Evolutionary conservation across 1,284 basidiomycete species (phyloP).

Genomic region (Ganoderma resinaceum): DNA sequence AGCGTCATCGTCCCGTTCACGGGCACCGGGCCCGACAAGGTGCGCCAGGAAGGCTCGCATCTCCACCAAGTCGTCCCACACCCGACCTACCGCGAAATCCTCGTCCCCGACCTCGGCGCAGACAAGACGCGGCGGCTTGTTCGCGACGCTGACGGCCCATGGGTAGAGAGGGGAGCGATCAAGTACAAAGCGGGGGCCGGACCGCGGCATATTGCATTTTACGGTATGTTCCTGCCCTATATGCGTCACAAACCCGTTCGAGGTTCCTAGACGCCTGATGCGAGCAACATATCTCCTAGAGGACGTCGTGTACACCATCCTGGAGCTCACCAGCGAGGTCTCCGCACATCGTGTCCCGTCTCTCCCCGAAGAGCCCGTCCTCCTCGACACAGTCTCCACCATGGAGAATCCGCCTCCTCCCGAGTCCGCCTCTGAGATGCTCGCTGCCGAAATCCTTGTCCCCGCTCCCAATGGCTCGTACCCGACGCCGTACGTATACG

Average conservation of each 20-base stretch:
- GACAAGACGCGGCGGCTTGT: constrained; percentile 68
- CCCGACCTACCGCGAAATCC: constrained; percentile 55
- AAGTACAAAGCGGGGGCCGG: constrained; percentile 61
- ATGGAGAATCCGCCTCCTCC: constrained; percentile 50
- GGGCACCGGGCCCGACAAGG: constrained; percentile 62
- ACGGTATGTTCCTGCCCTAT: constrained; percentile 52
- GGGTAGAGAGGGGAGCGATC: constrained; percentile 54
- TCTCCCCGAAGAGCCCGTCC: constrained; percentile 46
- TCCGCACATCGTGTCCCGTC: constrained; percentile 57
- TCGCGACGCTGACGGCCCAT: constrained; percentile 48
- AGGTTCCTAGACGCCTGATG: not conserved
- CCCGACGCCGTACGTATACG: constrained; percentile 65
- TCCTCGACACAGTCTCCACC: constrained; percentile 52
- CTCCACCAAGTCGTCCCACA: constrained; percentile 69
- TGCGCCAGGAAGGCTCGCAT: constrained; percentile 71
- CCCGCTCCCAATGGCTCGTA: constrained; percentile 55
- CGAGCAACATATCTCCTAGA: constrained; percentile 10
- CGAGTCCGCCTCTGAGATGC: constrained; percentile 38
- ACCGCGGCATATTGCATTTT: constrained; percentile 69
- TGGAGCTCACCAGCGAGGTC: constrained; percentile 67
- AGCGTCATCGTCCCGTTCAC: constrained; percentile 35
- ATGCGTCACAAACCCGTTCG: not conserved
- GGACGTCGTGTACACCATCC: constrained; percentile 65
- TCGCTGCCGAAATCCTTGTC: constrained; percentile 57
- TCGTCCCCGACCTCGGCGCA: constrained; percentile 75